These are phyloP conservation scores for Sphenostylis stenocarpa DNA, from an alignment of 306 rosid species.

Conservation along the genomic window DNA sequence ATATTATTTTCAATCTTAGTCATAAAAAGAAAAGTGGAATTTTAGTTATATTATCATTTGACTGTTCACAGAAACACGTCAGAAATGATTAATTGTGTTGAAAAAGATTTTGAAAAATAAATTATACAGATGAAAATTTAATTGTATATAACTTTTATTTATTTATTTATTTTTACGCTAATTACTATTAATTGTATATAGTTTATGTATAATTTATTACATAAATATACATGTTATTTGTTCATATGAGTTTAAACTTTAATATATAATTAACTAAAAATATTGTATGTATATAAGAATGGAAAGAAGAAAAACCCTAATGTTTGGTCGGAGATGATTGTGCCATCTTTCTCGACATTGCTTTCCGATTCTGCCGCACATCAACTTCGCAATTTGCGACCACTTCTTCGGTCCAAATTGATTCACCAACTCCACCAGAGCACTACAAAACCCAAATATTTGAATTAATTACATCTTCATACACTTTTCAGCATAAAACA, in stretches of 20 bases:
- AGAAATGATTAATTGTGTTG: too few relatives aligned
- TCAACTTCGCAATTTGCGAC: slow-evolving; percentile 54
- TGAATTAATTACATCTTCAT: background rate
- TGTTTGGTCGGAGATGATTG: slow-evolving; percentile 73
- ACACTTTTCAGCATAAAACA: background rate
- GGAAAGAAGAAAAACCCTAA: slow-evolving; percentile 46
- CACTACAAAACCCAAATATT: slow-evolving; percentile 38
- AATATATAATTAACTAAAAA: background rate
- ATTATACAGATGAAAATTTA: background rate
- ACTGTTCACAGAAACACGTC: too few relatives aligned
- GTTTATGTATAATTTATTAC: background rate
- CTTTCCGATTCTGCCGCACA: slow-evolving; percentile 62
- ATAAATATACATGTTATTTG: background rate
- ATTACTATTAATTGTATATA: background rate
- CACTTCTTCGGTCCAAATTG: slow-evolving; percentile 55
- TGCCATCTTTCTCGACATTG: slow-evolving; percentile 88
- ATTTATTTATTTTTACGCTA: background rate
- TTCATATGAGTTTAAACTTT: background rate
- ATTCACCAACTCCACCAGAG: slow-evolving; percentile 45
- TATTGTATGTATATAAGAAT: background rate
- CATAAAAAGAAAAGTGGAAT: too few relatives aligned
- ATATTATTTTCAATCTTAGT: too few relatives aligned
- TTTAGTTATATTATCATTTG: too few relatives aligned
- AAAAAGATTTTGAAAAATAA: too few relatives aligned
- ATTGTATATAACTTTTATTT: background rate